phyloP scores from a whole-genome alignment of 2,329 filamentous ascomycete species.

The Cercospora sojina region DNA sequence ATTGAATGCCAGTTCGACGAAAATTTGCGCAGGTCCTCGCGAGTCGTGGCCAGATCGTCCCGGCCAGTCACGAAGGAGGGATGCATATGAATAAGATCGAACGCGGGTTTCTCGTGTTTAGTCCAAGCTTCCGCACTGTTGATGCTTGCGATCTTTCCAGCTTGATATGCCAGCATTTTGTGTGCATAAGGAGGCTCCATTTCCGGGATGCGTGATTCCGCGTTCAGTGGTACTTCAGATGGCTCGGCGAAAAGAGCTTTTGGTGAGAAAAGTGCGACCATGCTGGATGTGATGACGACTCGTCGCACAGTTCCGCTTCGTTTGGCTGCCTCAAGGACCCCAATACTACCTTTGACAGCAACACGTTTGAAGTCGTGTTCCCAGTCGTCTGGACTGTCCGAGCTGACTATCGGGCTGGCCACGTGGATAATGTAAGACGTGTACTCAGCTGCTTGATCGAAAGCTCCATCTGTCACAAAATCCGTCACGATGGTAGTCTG shows the following conservation, averaged over 20 bases:
- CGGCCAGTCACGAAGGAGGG: conserved; percentile 35
- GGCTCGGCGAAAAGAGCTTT: conserved; percentile 14
- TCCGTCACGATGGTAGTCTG: conserved; percentile 39
- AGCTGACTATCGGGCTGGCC: conserved; percentile 30
- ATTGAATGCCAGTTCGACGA: conserved; percentile 9
- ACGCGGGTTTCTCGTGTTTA: conserved; percentile 26
- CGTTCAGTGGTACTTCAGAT: conserved; percentile 11
- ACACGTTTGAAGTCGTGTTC: conserved; percentile 22
- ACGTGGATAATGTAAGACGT: conserved; percentile 35
- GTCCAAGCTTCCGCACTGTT: conserved; percentile 30
- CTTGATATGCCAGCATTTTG: conserved; percentile 30
- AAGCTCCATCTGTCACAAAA: conserved; percentile 34
- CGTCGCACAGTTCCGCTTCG: conserved; percentile 40
- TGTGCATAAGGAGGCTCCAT: conserved; percentile 25
- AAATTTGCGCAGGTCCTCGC: conserved; percentile 5
- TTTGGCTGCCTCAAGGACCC: conserved; percentile 42
- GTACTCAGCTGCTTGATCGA: conserved; percentile 37
- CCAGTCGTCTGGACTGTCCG: conserved; percentile 10
- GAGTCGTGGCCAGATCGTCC: conserved; percentile 33
- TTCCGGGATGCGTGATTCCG: conserved; percentile 18
- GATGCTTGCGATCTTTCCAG: conserved; percentile 32
- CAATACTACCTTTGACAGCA: conserved; percentile 40
- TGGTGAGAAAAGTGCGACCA: conserved; percentile 24
- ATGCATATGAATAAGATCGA: conserved; percentile 36
- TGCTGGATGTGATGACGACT: conserved; percentile 45